These are phyloP conservation scores for Macaranga tanarius DNA, from an alignment of 441 rosid genomes.

Conservation along the genomic window DNA sequence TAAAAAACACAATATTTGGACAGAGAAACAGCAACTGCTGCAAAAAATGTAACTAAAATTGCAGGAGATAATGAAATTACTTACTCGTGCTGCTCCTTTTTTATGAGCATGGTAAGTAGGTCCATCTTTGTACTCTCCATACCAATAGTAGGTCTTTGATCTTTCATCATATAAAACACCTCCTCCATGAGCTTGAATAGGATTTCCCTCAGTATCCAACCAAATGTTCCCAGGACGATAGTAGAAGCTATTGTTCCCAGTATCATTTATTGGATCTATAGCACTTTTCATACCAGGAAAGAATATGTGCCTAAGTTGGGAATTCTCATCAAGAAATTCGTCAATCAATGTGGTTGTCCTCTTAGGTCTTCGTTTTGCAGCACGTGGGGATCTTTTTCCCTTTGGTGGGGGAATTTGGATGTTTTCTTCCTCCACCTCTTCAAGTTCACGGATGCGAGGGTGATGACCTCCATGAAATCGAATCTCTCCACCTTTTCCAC, in stretches of 20 bases:
- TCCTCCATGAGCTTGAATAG: constrained; percentile 97
- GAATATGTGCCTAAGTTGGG: constrained; percentile 65
- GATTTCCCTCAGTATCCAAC: constrained; percentile 86
- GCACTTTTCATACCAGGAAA: constrained; percentile 67
- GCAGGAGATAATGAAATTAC: constrained; percentile 26
- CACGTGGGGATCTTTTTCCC: constrained; percentile 74
- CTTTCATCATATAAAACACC: constrained; percentile 61
- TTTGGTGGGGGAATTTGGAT: constrained; percentile 74
- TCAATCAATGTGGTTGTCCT: constrained; percentile 65
- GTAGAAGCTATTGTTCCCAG: constrained; percentile 53
- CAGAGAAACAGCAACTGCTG: not conserved
- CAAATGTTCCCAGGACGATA: constrained; percentile 80
- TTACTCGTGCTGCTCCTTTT: constrained; percentile 85
- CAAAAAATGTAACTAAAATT: constrained; percentile 6
- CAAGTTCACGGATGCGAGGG: constrained; percentile 54
- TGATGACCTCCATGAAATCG: constrained; percentile 40
- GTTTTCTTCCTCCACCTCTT: constrained; percentile 72
- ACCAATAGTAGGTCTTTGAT: constrained; percentile 76
- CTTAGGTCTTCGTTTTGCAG: constrained; percentile 71
- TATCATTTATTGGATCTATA: constrained; percentile 55
- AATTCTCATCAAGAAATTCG: constrained; percentile 91
- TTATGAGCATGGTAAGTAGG: constrained; percentile 81
- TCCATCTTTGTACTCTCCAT: constrained; percentile 94
- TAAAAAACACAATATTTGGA: not conserved
- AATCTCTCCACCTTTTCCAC: constrained; percentile 38